Percentiles rank a stretch among this genome's conserved stretches.
These are phyloP conservation scores for Cyathus striatus DNA, from an alignment of 768 basidiomycete genomes.

Conservation along the genomic window DNA sequence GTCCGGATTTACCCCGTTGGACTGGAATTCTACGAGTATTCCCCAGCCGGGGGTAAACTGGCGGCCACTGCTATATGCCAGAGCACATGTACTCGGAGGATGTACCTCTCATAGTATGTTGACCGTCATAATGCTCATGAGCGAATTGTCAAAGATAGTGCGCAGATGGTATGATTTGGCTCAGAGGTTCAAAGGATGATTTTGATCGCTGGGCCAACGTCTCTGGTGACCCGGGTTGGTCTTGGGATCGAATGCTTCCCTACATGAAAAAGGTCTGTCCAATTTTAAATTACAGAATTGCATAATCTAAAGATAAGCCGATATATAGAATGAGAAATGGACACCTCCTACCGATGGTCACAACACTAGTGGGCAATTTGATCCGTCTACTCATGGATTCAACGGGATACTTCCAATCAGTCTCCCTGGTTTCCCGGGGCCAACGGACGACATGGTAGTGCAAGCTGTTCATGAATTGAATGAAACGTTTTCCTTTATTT, in stretches of 20 bases:
- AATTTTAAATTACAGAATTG: too few species aligned
- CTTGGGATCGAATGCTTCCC: constrained; percentile 4
- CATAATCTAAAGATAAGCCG: too few species aligned
- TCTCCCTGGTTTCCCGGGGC: background rate
- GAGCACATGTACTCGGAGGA: constrained; percentile 3
- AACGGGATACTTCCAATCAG: background rate
- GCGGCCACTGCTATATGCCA: background rate
- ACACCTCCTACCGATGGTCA: background rate
- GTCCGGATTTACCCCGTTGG: background rate
- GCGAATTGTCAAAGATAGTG: background rate
- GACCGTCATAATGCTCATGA: background rate
- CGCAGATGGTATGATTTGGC: constrained; percentile 3
- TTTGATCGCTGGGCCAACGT: constrained; percentile 5
- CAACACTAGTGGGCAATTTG: constrained; percentile 1
- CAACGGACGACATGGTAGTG: background rate
- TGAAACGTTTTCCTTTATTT: background rate
- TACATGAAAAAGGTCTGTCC: constrained; percentile 6
- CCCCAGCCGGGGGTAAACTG: background rate
- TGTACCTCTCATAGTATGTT: constrained; percentile 1
- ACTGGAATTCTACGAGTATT: constrained; percentile 2
- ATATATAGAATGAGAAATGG: background rate
- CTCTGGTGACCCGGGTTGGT: constrained; percentile 2
- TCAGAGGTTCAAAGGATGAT: constrained; percentile 3
- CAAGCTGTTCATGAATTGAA: background rate
- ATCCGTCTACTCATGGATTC: background rate